Base-by-base conservation (phyloP, 192 early-diverging fungal genomes). In the Phycomyces nitens region DNA sequence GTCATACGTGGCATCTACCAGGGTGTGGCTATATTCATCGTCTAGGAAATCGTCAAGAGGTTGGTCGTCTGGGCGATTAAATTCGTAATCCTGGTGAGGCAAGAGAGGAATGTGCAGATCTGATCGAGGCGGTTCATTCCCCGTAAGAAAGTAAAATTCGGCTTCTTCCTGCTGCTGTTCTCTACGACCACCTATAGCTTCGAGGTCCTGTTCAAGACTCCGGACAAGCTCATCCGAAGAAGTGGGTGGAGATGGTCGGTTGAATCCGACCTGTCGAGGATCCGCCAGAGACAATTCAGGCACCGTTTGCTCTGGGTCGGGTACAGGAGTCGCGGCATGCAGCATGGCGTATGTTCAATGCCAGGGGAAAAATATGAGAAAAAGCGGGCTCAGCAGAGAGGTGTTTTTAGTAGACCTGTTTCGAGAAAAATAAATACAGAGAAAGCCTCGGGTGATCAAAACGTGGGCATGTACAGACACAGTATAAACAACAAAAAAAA, bases 1-100 rank as follows among this genome's bases (percentile, higher is more conserved):
- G 16, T 62, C 55, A 52, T 56, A 63, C 0, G 62, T 49, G 21
- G 61, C 60, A 40, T 62, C 49, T 47, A 47, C 44, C 12, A 47
- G 11, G 11, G 44, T 47, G 18, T 47, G 44, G 44, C 44, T 47
- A 18, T 47, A 47, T 14, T 47, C 18, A 18, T 47, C 44, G 15
- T 18, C 18, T 18, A 18, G 11, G 12, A n/a, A 14, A n/a, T 47
- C 29, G 7, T 34, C 29, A 34, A 34, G 2, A 7, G 29, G 29
- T 7, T 34, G 29, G 29, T 47, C 44, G 15, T 18, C 18, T 18
- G 44, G 44, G 3, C 18, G 15, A n/a, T 47, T 47, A 11, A 47
- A 47, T 3, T 47, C 44, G 12, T 47, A 47, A 1, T 47, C 44
- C 18, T 47, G 44, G 44, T 47, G 44, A 18, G 44, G 44, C 12